Evolutionary conservation across 768 basidiomycete genomes (phyloP), one percentile per base, ranked within the genome.

Genomic region (Tremella mesenterica): DNA sequence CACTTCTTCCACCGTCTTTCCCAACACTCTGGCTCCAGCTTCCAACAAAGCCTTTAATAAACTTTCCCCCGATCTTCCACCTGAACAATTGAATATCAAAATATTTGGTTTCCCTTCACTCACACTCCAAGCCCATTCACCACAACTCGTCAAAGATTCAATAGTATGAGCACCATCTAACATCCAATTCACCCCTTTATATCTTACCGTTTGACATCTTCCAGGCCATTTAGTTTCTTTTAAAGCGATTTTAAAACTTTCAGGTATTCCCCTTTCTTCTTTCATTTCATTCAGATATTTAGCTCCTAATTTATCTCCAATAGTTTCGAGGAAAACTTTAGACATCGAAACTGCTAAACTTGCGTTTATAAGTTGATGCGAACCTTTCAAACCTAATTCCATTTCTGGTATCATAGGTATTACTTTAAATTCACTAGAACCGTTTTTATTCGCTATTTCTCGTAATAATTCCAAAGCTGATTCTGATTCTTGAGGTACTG

Each of bases 161-260:
- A 80, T 74, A 0, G 95, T 99, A 71, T 99, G 95, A 10, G 95
- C 92, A 0, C 95, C 95, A 68, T 97, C 95, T 12, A 99, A 76
- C 72, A 83, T 88, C 95, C 95, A 97, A 2, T 81, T 85, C 6
- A 80, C 77, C 14, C 72, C 64, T 1, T 73, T 46, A 33, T 79
- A 48, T 6, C 48, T 18, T 12, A 93, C 81, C 8, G 80, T 80
- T 74, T 99, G 95, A 70, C 95, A 99, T 41, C 95, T 81, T 12
- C 93, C 95, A 9, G 95, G 92, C 93, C 95, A 99, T 55, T 77
- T 81, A 3, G 90, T 79, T 18, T 77, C 74, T 61, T 81, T 74
- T 20, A 97, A 76, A 2, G 85, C 91, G 18, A 75, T 63, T 29
- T 82, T 65, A 56, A 87, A 83, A 1, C 77, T 58, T 10, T 74